Evolutionary conservation across 164 flowering plant genomes (phyloP), one percentile per base, ranked within the genome.

Genomic region (Vitis vinifera): DNA sequence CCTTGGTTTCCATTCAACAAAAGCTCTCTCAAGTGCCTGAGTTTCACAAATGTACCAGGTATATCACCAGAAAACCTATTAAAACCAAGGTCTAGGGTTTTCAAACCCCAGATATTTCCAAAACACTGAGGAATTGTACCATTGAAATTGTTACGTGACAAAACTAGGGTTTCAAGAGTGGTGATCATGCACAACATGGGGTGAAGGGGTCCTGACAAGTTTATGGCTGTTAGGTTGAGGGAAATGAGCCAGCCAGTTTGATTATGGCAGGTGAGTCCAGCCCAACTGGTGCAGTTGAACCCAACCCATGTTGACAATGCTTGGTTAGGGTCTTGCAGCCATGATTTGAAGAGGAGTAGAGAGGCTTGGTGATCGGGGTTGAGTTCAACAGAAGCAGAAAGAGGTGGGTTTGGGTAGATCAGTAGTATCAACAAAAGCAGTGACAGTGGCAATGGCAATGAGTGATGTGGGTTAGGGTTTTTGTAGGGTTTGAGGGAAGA

Each of bases 111-210:
- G 14, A 93, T 71, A 9, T 48, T 59, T 1, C 89, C 87, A 17
- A 91, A 81, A 78, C 98, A 95, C 2, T 77, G 48, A 0, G 96
- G 96, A 27, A 93, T 75, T 0, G 79, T 49, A 10, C 89, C 93
- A 4, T 68, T 65, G 62, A 92, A 73, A 65, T 68, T 68, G 65
- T 92, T 94, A 8, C 49, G 73, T 8, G 94, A 81, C 70, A 92
- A 80, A 65, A 74, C 31, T 63, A 94, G 77, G 71, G 71, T 65
- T 68, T 84, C 70, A 4, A 91, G 86, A 66, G 47, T 65, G 0
- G 86, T 8, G 9, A 94, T 78, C 8, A 78, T 75, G 79, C 97
- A 92, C 48, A 92, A 75, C 50, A 74, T 63, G 51, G 87, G 82
- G 73, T 87, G 85, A 62, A 92, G n/a, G 13, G 55, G 63, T 15